phyloP scores from a whole-genome alignment of 441 rosid genomes.

The Populus hybrid region DNA sequence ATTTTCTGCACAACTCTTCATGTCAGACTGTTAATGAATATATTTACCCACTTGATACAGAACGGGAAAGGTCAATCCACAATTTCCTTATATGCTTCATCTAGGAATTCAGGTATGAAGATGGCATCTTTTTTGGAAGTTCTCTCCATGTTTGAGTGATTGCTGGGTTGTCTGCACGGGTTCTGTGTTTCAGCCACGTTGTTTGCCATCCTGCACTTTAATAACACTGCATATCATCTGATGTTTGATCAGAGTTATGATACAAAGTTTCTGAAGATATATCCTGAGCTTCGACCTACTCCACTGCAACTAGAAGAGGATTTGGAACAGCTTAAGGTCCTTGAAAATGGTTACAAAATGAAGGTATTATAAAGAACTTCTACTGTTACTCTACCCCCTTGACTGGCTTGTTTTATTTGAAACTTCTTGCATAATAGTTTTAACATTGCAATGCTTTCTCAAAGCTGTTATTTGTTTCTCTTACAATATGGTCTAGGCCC shows the following conservation, averaged over 20 bases:
- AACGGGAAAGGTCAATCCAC: conserved; percentile 67
- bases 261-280: conserved; percentile 74
- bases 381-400: not conserved
- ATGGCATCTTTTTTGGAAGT: not conserved
- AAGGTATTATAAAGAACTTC: conserved; percentile 44
- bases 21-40: not conserved
- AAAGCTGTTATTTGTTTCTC: not conserved
- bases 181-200: not conserved
- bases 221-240: not conserved
- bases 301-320: conserved; percentile 91
- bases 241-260: conserved; percentile 65
- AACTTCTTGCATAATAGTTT: not conserved
- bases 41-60: conserved; percentile 33
- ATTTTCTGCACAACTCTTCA: not conserved
- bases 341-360: conserved; percentile 96
- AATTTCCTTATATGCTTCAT: conserved; percentile 83
- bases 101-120: conserved; percentile 85
- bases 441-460: not conserved
- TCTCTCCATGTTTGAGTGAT: not conserved
- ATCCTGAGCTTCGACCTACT: conserved; percentile 78
- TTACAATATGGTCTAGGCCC: not conserved
- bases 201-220: conserved; percentile 1
- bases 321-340: conserved; percentile 94
- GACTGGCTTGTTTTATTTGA: not conserved
- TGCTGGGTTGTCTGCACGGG: not conserved